Evolutionary conservation across 257 asterid genomes (phyloP), one percentile per base, ranked within the genome.

Genomic region (Solanum piurae): DNA sequence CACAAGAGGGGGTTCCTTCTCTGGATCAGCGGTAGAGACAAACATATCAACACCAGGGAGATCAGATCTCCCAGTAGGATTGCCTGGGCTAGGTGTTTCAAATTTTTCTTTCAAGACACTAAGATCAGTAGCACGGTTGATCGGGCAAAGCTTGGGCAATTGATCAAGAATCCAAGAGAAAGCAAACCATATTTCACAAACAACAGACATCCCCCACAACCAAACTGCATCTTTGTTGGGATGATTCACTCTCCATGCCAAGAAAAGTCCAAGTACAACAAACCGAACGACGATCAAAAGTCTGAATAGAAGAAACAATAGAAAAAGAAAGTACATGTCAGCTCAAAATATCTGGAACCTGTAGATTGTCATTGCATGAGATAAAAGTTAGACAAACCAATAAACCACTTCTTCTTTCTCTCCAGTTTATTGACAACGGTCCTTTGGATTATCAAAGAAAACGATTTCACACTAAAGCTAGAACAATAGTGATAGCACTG

Each of bases 131-230:
- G 96, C 96, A 60, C 98, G 94, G 73, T 94, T 94, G 86, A 94
- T 86, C 7, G 98, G 98, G 87, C 90, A 89, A 86, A 94, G 95
- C 92, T 94, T 94, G 29, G 96, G 98, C 38, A 94, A 92, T 75
- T 93, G 95, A 74, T 94, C 98, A 42, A 94, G 98, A 89, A 94
- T 92, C 98, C 98, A 94, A 31, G 98, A 94, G 89, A 94, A 94
- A 12, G 98, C 86, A 90, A 94, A 94, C 98, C 98, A 94, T 84
- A 93, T 87, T 86, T 94, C 98, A 89, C 98, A 94, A 62, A 94
- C 95, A 62, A 94, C 93, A 55, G 98, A 94, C 94, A 94, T 93
- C 18, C 95, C 95, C 98, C 98, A 94, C 23, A 94, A 94, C 98
- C 98, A 94, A 79, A 93, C 88, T 13, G 98, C 98, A 42, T 94